A percentile compares a stretch with the other conserved stretches of the same genome.
These are phyloP conservation scores for Asterionellopsis glacialis DNA, from an alignment of 108 stramenopile genomes.

Conservation along the genomic window DNA sequence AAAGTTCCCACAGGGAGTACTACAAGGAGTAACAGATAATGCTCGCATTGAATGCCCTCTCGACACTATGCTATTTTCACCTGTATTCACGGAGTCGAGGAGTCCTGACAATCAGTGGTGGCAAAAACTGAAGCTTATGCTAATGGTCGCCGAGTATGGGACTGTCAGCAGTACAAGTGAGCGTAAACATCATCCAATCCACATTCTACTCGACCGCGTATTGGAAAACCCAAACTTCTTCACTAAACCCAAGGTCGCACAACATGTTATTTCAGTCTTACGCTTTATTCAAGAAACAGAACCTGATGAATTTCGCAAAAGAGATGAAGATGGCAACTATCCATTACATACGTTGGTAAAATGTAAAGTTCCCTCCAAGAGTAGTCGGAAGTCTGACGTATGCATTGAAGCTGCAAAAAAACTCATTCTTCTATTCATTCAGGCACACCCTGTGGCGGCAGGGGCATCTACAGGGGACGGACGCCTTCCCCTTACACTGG, in stretches of 20 bases:
- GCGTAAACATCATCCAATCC: constrained; percentile 5
- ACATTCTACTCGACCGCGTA: constrained; percentile 11
- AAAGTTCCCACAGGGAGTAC: constrained; percentile 10
- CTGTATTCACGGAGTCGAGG: constrained; percentile 6
- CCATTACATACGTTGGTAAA: background rate
- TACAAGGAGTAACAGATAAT: too few species aligned
- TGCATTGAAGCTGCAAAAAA: background rate
- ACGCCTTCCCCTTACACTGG: constrained; percentile 44
- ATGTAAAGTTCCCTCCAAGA: background rate
- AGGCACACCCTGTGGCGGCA: constrained; percentile 16
- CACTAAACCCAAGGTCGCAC: background rate
- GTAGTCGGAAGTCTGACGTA: background rate
- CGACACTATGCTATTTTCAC: constrained; percentile 5
- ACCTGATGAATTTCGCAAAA: background rate
- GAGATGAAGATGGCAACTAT: background rate
- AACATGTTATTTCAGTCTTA: background rate
- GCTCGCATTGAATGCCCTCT: background rate
- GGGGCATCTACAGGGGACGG: constrained; percentile 11
- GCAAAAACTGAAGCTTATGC: constrained; percentile 23
- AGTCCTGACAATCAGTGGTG: constrained; percentile 7
- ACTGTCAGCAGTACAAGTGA: background rate
- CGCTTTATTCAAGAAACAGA: background rate
- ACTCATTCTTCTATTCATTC: background rate
- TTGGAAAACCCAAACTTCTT: constrained; percentile 8
- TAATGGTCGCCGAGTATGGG: constrained; percentile 16